These are phyloP conservation scores for Fusarium napiforme DNA, from an alignment of 2,329 filamentous ascomycete species.

Conservation along the genomic window DNA sequence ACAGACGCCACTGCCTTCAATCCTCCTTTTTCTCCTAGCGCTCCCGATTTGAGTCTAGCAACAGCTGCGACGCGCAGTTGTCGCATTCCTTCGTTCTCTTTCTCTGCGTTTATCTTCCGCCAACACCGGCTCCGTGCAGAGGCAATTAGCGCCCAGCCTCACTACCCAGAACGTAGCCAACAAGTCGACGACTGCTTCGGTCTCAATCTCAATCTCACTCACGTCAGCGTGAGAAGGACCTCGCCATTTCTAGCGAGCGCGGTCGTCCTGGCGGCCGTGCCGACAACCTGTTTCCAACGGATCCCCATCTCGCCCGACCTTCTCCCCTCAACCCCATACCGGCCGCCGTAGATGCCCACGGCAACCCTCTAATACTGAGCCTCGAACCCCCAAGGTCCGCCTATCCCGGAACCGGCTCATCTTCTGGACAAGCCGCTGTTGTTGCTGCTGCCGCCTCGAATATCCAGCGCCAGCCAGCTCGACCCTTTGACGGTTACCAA, in stretches of 20 bases:
- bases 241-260: conserved; percentile 49
- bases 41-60: conserved; percentile 22
- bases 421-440: conserved; percentile 33
- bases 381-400: conserved; percentile 47
- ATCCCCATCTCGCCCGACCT: conserved; percentile 56
- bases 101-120: conserved; percentile 23
- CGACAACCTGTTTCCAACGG: conserved; percentile 58
- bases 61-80: conserved; percentile 9
- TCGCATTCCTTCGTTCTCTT: conserved; percentile 36
- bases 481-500: conserved; percentile 30
- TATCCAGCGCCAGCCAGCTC: conserved; percentile 11
- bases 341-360: conserved; percentile 46
- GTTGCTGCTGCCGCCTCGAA: conserved; percentile 37
- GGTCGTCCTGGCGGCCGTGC: conserved; percentile 60
- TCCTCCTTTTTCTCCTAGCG: conserved; percentile 1
- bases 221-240: conserved; percentile 41
- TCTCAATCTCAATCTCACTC: conserved; percentile 23
- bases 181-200: conserved; percentile 6
- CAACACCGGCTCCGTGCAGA: conserved; percentile 34
- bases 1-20: neutral
- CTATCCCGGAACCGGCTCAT: conserved; percentile 43
- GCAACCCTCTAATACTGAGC: conserved; percentile 45
- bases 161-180: conserved; percentile 14
- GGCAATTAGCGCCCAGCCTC: conserved; percentile 19
- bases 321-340: conserved; percentile 36